phyloP scores from a whole-genome alignment of 441 rosid species.

The Adansonia rubrostipa region DNA sequence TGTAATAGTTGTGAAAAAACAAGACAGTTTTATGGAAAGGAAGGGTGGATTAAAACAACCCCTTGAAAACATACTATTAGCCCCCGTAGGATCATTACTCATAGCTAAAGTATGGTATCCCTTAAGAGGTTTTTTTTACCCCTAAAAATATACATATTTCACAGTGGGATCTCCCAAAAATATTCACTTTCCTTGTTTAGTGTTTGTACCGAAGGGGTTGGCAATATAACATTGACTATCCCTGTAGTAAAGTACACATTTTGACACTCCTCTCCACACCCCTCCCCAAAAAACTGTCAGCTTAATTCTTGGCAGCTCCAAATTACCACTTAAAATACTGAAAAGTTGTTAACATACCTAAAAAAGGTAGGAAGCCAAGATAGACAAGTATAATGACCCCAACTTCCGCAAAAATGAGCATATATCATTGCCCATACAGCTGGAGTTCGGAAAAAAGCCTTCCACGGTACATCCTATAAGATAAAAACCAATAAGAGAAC shows the following conservation, averaged over 20 bases:
- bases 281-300: background rate
- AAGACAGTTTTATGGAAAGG: background rate
- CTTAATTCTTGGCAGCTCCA: conserved; percentile 15
- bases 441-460: conserved; percentile 66
- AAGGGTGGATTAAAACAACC: background rate
- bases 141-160: background rate
- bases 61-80: background rate
- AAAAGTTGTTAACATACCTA: conserved; percentile 16
- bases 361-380: conserved; percentile 97
- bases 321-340: background rate
- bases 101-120: background rate
- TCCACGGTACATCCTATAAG: conserved; percentile 86
- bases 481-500: conserved; percentile 36
- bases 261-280: background rate
- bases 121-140: background rate
- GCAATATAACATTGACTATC: background rate
- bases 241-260: too few relatives aligned
- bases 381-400: conserved; percentile 94
- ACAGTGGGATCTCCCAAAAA: background rate
- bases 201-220: background rate
- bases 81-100: background rate
- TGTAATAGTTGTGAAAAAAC: background rate
- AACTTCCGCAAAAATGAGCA: conserved; percentile 96
- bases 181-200: background rate
- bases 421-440: conserved; percentile 97